Conservation (phyloP, 2,329 filamentous ascomycete species). For the Ceratocystis huliohia region DNA sequence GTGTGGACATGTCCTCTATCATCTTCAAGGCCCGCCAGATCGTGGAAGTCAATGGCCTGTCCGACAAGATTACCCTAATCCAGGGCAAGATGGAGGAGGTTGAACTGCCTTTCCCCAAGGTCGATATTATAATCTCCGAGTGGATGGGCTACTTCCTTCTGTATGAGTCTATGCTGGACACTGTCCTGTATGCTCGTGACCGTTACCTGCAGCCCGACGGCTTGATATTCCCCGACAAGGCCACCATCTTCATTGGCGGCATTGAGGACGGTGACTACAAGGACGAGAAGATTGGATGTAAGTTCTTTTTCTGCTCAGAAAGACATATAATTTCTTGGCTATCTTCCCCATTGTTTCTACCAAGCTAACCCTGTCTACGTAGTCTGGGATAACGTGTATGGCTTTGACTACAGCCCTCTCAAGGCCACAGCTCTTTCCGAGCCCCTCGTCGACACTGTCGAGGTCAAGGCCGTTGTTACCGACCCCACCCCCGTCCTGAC, state of each 20-base stretch:
- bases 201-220: constrained; percentile 76
- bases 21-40: constrained; percentile 98
- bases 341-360: not conserved
- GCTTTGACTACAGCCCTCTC: constrained; percentile 89
- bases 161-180: constrained; percentile 98
- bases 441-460: constrained; percentile 93
- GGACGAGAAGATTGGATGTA: constrained; percentile 99
- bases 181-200: constrained; percentile 91
- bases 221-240: constrained; percentile 97
- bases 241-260: constrained; percentile 88
- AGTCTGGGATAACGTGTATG: constrained; percentile 99
- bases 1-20: constrained; percentile 99
- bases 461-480: constrained; percentile 92
- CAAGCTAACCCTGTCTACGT: constrained; percentile 17
- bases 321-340: not conserved
- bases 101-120: constrained; percentile 78
- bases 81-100: constrained; percentile 99
- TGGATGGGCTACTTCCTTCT: constrained; percentile 99
- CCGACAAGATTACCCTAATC: constrained; percentile 90
- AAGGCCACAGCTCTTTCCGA: constrained; percentile 89
- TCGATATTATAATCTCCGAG: constrained; percentile 99
- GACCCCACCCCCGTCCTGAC: constrained; percentile 76
- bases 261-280: constrained; percentile 99
- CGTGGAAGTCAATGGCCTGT: constrained; percentile 79
- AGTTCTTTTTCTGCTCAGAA: constrained; percentile 30